A percentile compares a stretch with the other conserved stretches of the same genome.
Conservation (phyloP, 148 eudicot genomes). For the Simmondsia chinensis region DNA sequence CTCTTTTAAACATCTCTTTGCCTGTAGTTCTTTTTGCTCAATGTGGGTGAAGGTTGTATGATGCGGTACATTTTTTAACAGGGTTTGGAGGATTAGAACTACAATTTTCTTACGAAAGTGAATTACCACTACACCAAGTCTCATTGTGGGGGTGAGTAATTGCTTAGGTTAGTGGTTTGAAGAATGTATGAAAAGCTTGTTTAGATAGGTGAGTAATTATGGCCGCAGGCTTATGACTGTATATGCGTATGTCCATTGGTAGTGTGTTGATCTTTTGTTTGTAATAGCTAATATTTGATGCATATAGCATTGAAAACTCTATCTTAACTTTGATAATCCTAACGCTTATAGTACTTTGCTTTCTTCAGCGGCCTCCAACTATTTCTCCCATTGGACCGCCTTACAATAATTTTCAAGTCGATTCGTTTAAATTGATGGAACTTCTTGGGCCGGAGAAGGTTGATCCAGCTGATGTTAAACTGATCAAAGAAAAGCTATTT, state of each 20-base stretch:
- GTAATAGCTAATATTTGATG: background rate
- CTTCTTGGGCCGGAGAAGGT: slow-evolving; percentile 97
- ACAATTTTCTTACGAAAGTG: too few relatives aligned
- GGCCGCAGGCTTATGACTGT: too few relatives aligned
- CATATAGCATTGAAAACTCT: background rate
- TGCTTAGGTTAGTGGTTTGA: too few relatives aligned
- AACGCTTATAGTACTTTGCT: background rate
- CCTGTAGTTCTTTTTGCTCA: too few relatives aligned
- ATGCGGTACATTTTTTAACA: too few relatives aligned
- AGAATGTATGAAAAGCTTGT: too few relatives aligned
- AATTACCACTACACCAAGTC: too few relatives aligned
- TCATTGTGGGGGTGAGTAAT: too few relatives aligned
- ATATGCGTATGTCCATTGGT: background rate
- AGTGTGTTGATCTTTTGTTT: background rate
- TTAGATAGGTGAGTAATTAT: too few relatives aligned
- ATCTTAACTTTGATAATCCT: slow-evolving; percentile 4
- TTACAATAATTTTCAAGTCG: slow-evolving; percentile 76
- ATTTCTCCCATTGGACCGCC: slow-evolving; percentile 49
- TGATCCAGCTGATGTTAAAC: slow-evolving; percentile 84
- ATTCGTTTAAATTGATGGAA: slow-evolving; percentile 94
- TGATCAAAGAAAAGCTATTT: slow-evolving; percentile 81
- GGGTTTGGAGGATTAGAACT: too few relatives aligned
- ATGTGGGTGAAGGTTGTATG: too few relatives aligned
- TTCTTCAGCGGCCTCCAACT: slow-evolving; percentile 43
- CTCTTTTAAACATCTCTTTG: too few relatives aligned